phyloP scores from a whole-genome alignment of 306 rosid genomes.

The Vigna angularis region DNA sequence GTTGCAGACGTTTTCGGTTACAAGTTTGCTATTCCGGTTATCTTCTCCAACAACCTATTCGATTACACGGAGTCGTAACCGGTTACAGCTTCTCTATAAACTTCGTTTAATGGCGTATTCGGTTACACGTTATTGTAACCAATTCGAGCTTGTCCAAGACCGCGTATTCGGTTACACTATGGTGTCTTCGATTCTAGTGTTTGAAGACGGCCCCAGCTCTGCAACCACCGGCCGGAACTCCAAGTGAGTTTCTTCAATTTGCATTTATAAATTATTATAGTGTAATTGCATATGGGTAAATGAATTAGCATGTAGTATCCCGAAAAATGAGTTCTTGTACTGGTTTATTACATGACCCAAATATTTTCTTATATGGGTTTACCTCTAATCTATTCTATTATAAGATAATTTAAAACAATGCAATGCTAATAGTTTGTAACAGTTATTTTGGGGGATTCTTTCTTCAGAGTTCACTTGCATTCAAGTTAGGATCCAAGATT shows the following conservation, averaged over 20 bases:
- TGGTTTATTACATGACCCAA: background rate
- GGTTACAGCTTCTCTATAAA: too few relatives aligned
- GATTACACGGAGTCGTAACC: too few relatives aligned
- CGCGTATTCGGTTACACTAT: too few relatives aligned
- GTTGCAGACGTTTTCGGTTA: too few relatives aligned
- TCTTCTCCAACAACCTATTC: too few relatives aligned
- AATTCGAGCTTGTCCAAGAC: too few relatives aligned
- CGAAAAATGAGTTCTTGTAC: background rate
- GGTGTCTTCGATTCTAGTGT: background rate
- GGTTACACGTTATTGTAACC: too few relatives aligned
- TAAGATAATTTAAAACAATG: background rate
- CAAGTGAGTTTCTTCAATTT: conserved; percentile 47
- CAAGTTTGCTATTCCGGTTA: too few relatives aligned
- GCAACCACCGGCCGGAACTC: conserved; percentile 31
- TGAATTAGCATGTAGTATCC: background rate
- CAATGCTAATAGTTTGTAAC: background rate
- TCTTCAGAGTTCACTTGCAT: background rate
- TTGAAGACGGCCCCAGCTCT: conserved; percentile 63
- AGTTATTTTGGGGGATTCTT: background rate
- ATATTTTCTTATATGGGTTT: background rate
- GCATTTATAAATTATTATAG: too few relatives aligned
- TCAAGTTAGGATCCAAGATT: background rate
- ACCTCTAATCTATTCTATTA: background rate
- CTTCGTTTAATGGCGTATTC: too few relatives aligned
- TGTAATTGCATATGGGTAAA: background rate